A percentile compares a stretch with the other conserved stretches of the same genome.
Conservation (phyloP, 305 asterid genomes). For the Plantago coronopus region DNA sequence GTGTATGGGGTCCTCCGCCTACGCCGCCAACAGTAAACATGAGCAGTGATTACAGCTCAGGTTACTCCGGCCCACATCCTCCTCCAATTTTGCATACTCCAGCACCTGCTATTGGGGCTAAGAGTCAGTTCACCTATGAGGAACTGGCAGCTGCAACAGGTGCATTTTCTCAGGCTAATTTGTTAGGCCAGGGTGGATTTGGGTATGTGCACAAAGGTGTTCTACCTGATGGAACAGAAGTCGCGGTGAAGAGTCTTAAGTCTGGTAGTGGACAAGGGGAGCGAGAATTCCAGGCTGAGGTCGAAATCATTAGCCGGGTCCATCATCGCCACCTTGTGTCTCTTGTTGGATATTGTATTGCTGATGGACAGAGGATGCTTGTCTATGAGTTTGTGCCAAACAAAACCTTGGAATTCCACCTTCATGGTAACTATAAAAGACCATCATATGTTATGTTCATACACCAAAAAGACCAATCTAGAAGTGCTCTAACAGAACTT, state of each 20-base stretch:
- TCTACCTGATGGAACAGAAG: constrained; percentile 43
- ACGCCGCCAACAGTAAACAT: constrained; percentile 16
- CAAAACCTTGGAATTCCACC: constrained; percentile 67
- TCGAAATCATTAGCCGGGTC: constrained; percentile 71
- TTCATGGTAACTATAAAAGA: constrained; percentile 44
- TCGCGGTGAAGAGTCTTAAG: constrained; percentile 74
- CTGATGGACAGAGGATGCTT: constrained; percentile 58
- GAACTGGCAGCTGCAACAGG: constrained; percentile 60
- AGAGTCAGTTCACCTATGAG: constrained; percentile 52
- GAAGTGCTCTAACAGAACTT: not conserved
- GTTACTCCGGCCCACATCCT: constrained; percentile 29
- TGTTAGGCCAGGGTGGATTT: constrained; percentile 86
- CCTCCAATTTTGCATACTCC: constrained; percentile 3
- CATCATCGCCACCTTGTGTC: constrained; percentile 81
- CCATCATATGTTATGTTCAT: no score
- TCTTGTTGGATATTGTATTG: constrained; percentile 74
- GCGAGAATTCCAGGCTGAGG: constrained; percentile 81
- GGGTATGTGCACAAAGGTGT: constrained; percentile 72
- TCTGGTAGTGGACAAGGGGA: constrained; percentile 82
- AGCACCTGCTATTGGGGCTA: constrained; percentile 50
- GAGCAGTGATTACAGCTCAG: constrained; percentile 43
- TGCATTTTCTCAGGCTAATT: constrained; percentile 55
- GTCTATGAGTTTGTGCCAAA: constrained; percentile 68
- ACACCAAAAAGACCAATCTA: not conserved
- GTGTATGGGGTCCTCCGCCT: constrained; percentile 31